Conservation (phyloP, 495 filamentous ascomycete genomes). For the Hypoxylon trugodes region DNA sequence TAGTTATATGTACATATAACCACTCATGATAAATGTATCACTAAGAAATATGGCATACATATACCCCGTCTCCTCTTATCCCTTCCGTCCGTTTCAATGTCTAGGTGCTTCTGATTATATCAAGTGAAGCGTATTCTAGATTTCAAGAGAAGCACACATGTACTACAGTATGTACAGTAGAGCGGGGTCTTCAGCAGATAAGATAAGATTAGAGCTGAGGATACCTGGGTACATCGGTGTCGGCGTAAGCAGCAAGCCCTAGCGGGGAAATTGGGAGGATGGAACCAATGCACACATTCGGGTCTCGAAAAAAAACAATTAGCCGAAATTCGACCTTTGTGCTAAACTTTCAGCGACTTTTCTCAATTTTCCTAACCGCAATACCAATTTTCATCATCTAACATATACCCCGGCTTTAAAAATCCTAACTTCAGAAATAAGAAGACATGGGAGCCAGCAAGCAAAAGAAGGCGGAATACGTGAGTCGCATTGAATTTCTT, state of each 20-base stretch:
- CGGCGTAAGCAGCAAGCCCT: constrained; percentile 23
- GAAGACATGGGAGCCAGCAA: constrained; percentile 99
- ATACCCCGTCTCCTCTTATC: constrained; percentile 12
- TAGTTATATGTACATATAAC: not conserved
- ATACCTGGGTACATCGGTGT: not conserved
- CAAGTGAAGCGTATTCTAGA: too few species aligned
- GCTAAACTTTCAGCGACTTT: constrained; percentile 18
- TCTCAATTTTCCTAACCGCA: constrained; percentile 20
- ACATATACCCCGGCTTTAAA: constrained; percentile 82
- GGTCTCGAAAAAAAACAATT: constrained; percentile 42
- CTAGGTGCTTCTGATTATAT: too few species aligned
- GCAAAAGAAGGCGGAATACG: constrained; percentile 90
- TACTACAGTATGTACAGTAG: too few species aligned
- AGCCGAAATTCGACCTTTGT: constrained; percentile 37
- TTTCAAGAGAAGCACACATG: too few species aligned
- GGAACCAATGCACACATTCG: constrained; percentile 30
- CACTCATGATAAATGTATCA: not conserved
- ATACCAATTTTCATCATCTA: constrained; percentile 22
- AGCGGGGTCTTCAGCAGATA: too few species aligned
- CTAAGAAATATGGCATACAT: constrained; percentile 1
- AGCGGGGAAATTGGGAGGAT: constrained; percentile 19
- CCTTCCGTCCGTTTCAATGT: too few species aligned
- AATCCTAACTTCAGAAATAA: constrained; percentile 92
- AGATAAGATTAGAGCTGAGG: not conserved
- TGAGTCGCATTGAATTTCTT: constrained; percentile 11